These are phyloP conservation scores for Solanum raphanifolium DNA, from an alignment of 257 asterid genomes.

Conservation along the genomic window DNA sequence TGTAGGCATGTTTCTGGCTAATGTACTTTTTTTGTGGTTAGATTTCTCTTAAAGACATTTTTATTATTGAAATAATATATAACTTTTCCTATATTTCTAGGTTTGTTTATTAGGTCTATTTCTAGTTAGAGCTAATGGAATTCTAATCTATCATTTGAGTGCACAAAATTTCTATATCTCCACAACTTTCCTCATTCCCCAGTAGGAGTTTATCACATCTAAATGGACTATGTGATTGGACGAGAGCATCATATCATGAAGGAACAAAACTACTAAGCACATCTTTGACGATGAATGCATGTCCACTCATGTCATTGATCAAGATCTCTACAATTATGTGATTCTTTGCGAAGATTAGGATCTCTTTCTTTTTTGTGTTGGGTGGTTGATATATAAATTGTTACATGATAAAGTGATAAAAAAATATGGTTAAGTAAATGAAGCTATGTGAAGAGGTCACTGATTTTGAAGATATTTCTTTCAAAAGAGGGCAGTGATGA, in stretches of 20 bases:
- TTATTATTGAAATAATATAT: background rate
- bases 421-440: background rate
- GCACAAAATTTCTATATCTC: background rate
- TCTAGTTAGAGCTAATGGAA: background rate
- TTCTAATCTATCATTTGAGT: background rate
- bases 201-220: background rate
- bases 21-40: background rate
- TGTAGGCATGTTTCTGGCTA: background rate
- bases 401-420: background rate
- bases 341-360: background rate
- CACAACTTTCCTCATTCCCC: background rate
- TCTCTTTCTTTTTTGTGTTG: background rate
- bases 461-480: background rate
- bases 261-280: background rate
- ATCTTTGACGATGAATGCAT: background rate
- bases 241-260: background rate
- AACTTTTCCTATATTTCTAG: background rate
- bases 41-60: background rate
- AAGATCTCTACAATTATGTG: background rate
- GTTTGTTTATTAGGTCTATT: background rate
- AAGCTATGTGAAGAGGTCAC: background rate
- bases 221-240: background rate
- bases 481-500: background rate
- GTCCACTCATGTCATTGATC: background rate
- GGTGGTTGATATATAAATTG: background rate